Base-by-base conservation (phyloP, 306 rosid species). In the Lathyrus tuberosus region DNA sequence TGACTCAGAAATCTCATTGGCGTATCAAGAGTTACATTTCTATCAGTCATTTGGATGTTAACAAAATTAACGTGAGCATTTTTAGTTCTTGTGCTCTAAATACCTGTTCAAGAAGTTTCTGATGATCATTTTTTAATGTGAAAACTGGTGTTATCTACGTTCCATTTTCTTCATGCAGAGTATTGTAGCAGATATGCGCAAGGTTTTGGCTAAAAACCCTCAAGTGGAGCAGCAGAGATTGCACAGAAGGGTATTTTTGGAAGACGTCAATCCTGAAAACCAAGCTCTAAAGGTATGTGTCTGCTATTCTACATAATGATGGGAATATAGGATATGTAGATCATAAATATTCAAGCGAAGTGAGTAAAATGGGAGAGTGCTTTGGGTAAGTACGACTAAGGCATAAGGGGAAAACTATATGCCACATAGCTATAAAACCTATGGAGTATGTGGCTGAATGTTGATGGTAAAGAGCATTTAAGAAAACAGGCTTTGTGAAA, bases 211-310 rank as follows among this genome's bases (percentile, higher is more conserved):
- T 20, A 95, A 95, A 75, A 95, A 89, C 79, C 88, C 97, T 80
- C 97, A 89, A 85, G 97, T 95, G 24, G 99, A 95, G 86, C 99
- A 95, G 84, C 99, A 95, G 78, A 91, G 76, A 84, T 87, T 95
- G 89, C 99, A 95, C 78, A 86, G 99, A 72, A 87, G 99, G 86
- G 90, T 95, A 49, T 95, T 95, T 77, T 78, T 95, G 72, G 99
- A 95, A 53, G 16, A 71, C 63, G 63, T 95, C 62, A 53, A 86
- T 89, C 76, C 93, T 37, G 99, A 95, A 79, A 95, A 87, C 74
- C 97, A 91, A 81, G 92, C 96, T 75, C 99, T 95, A 51, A 84
- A 63, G 91, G 99, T 88, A 70, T 38, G 76, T 22, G 61, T 72
- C 65, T 73, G 46, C 57, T 18, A n/a, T 62, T 42, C 14, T 40